A percentile compares a stretch with the other conserved stretches of the same genome.
These are phyloP conservation scores for Mycena olivaceomarginata DNA, from an alignment of 768 basidiomycete species.

Conservation along the genomic window DNA sequence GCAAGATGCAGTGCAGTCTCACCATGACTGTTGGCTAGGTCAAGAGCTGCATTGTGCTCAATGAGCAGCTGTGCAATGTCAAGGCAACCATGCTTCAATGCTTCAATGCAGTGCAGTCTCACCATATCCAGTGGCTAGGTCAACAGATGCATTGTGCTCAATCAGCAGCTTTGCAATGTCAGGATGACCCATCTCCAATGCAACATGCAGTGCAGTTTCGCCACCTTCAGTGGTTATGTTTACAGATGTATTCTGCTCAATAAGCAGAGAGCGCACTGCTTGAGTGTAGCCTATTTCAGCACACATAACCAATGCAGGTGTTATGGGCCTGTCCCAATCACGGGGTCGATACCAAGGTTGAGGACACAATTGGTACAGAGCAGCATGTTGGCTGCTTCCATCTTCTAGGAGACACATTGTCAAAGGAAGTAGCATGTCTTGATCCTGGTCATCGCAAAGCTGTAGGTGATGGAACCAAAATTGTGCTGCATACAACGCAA, in stretches of 20 bases:
- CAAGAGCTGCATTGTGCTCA: too few species aligned
- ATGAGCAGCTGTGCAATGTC: too few species aligned
- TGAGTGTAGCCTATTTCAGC: not conserved
- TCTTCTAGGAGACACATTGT: not conserved
- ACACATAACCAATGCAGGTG: not conserved
- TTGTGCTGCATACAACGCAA: not conserved
- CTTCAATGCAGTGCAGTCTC: not conserved
- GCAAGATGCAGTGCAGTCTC: too few species aligned
- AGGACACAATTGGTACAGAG: not conserved
- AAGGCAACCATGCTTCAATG: too few species aligned
- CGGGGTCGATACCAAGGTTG: not conserved
- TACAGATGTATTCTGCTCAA: not conserved
- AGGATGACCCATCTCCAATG: not conserved
- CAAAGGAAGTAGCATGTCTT: not conserved
- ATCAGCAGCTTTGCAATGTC: not conserved
- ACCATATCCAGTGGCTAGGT: not conserved
- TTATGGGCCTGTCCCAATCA: not conserved
- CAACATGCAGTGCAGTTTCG: not conserved
- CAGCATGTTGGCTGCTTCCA: not conserved
- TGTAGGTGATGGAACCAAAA: conserved; percentile 1
- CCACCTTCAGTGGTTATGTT: not conserved
- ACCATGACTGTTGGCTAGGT: too few species aligned
- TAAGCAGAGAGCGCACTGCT: not conserved
- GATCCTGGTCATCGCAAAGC: not conserved
- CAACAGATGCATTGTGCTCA: not conserved